Base-by-base conservation (phyloP, 768 basidiomycete species). In the Phylloporus scabripes region DNA sequence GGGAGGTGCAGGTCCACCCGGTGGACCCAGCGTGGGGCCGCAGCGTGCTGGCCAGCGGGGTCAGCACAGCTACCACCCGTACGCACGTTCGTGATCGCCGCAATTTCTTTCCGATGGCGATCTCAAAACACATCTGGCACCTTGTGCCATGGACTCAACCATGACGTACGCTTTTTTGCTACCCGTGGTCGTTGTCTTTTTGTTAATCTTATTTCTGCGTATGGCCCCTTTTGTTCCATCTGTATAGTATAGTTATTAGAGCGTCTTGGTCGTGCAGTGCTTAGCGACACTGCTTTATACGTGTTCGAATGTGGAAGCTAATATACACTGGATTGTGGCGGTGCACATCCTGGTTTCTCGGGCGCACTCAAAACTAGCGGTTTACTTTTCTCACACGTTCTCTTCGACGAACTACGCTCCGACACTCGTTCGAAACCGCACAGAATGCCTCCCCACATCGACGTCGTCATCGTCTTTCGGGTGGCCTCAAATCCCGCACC, bases 31-130 rank as follows among this genome's bases (percentile, higher is more conserved):
- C 2, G 82, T 83, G 45, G 87, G 87, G 0, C 87, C 87, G 3
- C 85, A 87, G 66, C 75, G 88, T 48, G 77, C 80, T 10, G 75
- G 70, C 1, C 82, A 84, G 59, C 71, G 87, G 31, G 87, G 89
- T 29, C 83, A 86, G 60, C 87, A 90, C 67, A 79, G 81, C 55
- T 92, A 85, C 69, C 89, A 91, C 59, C 89, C 89, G 0, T 92
- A 92, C 57, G 83, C 86, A 28, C 83, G 87, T 56, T 87, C 64
- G 62, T 58, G 55, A 57, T 45, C 23, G 45, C 43, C 48, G 17
- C 8, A 24, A 17, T 11, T 42, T 38, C 17, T 31, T 24, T 46
- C 15, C 15, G 47, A 44, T 15, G 14, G 18, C n/a, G 42, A 34
- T 29, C 32, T 52, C 49, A 63, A 64, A 58, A 58, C 21, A 45